phyloP scores from a whole-genome alignment of 768 basidiomycete genomes.

The Lyophyllum semitale region DNA sequence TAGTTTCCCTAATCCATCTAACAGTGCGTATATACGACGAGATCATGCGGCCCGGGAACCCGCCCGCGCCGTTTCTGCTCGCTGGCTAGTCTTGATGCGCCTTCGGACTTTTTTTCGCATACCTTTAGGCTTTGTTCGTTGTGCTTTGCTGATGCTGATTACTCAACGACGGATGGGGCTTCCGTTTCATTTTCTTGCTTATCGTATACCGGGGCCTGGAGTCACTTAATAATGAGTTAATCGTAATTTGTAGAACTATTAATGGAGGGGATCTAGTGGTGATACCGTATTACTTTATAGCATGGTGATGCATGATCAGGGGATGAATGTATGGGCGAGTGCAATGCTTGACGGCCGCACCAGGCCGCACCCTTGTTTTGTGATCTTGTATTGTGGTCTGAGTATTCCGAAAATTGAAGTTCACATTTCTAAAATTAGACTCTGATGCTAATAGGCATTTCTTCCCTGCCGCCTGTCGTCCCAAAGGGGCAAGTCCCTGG shows the following conservation, averaged over 20 bases:
- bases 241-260: not conserved
- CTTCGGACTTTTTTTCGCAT: not conserved
- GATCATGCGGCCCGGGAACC: constrained; percentile 37
- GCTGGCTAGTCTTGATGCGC: not conserved
- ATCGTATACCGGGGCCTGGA: not conserved
- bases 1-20: too few species aligned
- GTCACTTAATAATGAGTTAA: not conserved
- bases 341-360: too few species aligned
- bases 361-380: too few species aligned
- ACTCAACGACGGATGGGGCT: not conserved
- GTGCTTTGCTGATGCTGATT: not conserved
- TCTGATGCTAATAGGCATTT: too few species aligned
- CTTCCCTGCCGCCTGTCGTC: too few species aligned
- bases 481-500: too few species aligned
- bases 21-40: constrained; percentile 54
- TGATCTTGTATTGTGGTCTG: too few species aligned
- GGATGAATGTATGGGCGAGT: too few species aligned
- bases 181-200: not conserved
- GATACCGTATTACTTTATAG: too few species aligned
- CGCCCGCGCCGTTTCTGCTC: constrained; percentile 17
- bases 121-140: not conserved
- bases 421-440: too few species aligned
- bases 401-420: too few species aligned
- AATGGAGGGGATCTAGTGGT: not conserved
- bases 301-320: too few species aligned